A percentile compares a stretch with the other conserved stretches of the same genome.
phyloP scores from a whole-genome alignment of 345 rosid species.

The Populus tremula region DNA sequence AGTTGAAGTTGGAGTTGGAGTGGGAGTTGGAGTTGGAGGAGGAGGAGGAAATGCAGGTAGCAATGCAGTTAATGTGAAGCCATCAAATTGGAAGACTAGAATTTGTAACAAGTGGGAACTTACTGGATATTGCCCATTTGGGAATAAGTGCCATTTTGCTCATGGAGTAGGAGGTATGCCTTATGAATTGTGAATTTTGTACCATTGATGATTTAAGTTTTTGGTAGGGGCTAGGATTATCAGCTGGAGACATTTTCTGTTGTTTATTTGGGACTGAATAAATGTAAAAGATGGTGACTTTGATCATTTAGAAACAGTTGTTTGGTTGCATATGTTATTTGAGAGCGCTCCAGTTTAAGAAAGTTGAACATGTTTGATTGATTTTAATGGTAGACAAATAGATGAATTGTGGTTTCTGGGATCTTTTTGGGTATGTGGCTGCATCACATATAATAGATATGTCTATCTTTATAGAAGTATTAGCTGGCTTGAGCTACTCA shows the following conservation, averaged over 20 bases:
- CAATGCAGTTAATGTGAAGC: constrained; percentile 51
- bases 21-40: constrained; percentile 24
- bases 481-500: neutral
- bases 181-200: neutral
- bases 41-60: constrained; percentile 35
- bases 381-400: neutral
- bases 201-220: neutral
- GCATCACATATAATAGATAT: neutral
- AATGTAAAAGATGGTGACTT: neutral
- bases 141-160: constrained; percentile 94
- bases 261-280: constrained; percentile 2
- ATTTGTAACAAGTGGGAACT: constrained; percentile 98
- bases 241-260: neutral
- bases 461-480: neutral
- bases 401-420: neutral
- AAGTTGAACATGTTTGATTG: neutral
- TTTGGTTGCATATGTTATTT: neutral
- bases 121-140: constrained; percentile 93
- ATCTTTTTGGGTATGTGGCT: neutral
- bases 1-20: constrained; percentile 11
- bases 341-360: neutral
- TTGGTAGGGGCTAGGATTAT: neutral
- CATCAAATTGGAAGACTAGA: constrained; percentile 96
- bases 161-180: constrained; percentile 79
- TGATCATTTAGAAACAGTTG: neutral